Evolutionary conservation across 495 filamentous ascomycete species (phyloP), one percentile per base, ranked within the genome.

Genomic region (Penicillium canescens): DNA sequence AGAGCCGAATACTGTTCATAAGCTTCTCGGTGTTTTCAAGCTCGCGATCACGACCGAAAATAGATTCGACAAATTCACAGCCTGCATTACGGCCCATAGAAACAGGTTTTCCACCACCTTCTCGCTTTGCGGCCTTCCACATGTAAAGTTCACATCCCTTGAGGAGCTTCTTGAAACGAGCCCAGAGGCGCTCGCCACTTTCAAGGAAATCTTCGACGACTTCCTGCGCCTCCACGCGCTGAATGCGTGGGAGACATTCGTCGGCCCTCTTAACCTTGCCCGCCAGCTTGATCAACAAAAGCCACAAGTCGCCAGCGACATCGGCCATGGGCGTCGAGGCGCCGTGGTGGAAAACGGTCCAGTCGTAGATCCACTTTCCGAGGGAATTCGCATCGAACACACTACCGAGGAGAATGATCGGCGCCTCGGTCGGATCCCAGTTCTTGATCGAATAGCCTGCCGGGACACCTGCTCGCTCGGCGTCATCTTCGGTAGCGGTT

Each of bases 331-430:
- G 90, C 3, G 90, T 91, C 24, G 83, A 83, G 10, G 91, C 81
- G 37, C 91, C 91, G 58, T 95, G 88, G 69, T 88, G 86, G 76
- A 90, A 97, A 54, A 97, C 90, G 28, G 94, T 97, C 94, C 94
- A 98, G 80, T 98, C 96, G 76, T 96, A 98, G 68, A 98, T 93
- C 94, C 94, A 98, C 73, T 96, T 96, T 63, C 94, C 94, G 13
- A 98, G 82, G 18, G 90, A 95, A 81, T 96, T 96, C 70, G 94
- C 90, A 65, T 98, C 95, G 66, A 98, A 98, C 41, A 98, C 94
- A 66, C 90, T 95, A 38, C 94, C 94, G 8, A 98, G 82, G 6
- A 98, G 82, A 68, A 96, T 85, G 69, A 98, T 96, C 31, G 94
- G 89, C 60, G 90, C 90, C 72, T 96, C 92, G 40, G 85, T 86